phyloP scores from a whole-genome alignment of 495 filamentous ascomycete genomes.

The Geoglossum glabrum region DNA sequence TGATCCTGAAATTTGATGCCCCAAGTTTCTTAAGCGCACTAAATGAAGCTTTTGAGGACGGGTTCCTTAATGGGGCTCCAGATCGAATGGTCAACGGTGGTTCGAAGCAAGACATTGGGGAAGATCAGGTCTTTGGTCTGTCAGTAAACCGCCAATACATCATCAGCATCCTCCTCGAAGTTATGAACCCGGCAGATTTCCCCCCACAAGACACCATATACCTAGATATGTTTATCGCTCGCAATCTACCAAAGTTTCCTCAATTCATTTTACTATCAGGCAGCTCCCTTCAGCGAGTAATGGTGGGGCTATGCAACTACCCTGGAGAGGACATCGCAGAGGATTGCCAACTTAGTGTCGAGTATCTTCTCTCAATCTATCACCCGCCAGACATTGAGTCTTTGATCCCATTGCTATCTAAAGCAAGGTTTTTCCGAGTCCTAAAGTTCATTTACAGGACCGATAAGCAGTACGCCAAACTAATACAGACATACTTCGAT shows the following conservation, averaged over 20 bases:
- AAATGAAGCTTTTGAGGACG: slow-evolving; percentile 93
- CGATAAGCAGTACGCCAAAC: slow-evolving; percentile 60
- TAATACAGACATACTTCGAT: slow-evolving; percentile 68
- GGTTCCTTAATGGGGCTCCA: slow-evolving; percentile 64
- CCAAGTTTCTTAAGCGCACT: slow-evolving; percentile 85
- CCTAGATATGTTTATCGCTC: slow-evolving; percentile 92
- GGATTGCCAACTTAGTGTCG: slow-evolving; percentile 85
- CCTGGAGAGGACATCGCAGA: slow-evolving; percentile 66
- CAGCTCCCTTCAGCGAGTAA: slow-evolving; percentile 58
- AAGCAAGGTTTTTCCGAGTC: slow-evolving; percentile 81
- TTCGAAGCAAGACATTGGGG: slow-evolving; percentile 24
- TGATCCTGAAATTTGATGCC: slow-evolving; percentile 72
- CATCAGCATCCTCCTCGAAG: slow-evolving; percentile 68
- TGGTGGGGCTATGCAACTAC: slow-evolving; percentile 67
- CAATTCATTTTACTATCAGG: slow-evolving; percentile 86
- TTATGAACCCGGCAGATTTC: slow-evolving; percentile 60
- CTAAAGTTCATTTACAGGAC: slow-evolving; percentile 70
- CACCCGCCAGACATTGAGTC: slow-evolving; percentile 62
- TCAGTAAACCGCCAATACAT: slow-evolving; percentile 81
- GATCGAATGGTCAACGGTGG: slow-evolving; percentile 34
- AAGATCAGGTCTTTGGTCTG: slow-evolving; percentile 38
- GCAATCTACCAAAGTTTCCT: slow-evolving; percentile 88
- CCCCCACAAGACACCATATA: slow-evolving; percentile 71
- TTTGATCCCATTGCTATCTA: slow-evolving; percentile 55
- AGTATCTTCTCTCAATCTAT: slow-evolving; percentile 86